Conservation (phyloP, 2,329 filamentous ascomycete species). For the Trichoderma sp. region DNA sequence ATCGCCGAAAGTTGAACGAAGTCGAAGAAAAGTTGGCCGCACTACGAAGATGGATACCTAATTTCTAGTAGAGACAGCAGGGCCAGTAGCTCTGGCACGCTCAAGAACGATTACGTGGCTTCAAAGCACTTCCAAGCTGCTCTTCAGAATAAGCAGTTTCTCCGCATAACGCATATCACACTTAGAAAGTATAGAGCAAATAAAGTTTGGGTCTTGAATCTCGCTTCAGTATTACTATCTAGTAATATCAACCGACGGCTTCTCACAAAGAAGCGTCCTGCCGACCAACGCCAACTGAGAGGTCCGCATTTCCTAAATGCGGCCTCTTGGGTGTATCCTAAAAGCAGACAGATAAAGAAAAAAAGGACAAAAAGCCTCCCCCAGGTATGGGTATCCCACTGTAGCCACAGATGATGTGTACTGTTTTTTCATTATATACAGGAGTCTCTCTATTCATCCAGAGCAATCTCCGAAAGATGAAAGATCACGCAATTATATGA, state of each 20-base stretch:
- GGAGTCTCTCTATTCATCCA: neutral
- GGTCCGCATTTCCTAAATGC: constrained; percentile 33
- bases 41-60: no score
- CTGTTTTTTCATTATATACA: constrained; percentile 30
- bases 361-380: constrained; percentile 11
- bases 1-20: neutral
- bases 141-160: neutral
- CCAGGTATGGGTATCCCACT: neutral
- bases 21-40: neutral
- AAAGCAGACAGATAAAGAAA: constrained; percentile 30
- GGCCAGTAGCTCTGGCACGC: neutral
- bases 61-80: no score
- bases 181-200: neutral
- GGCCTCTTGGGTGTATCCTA: constrained; percentile 35
- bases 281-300: constrained; percentile 28
- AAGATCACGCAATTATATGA: constrained; percentile 27
- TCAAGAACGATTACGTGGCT: neutral
- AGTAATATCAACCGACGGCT: constrained; percentile 16
- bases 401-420: constrained; percentile 13
- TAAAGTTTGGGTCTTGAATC: constrained; percentile 1
- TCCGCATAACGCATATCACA: neutral
- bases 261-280: neutral
- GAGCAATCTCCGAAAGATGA: constrained; percentile 9
- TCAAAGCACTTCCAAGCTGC: neutral
- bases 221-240: constrained; percentile 13